These are phyloP conservation scores for Infundibulicybe gibba DNA, from an alignment of 768 basidiomycete species.

Conservation along the genomic window DNA sequence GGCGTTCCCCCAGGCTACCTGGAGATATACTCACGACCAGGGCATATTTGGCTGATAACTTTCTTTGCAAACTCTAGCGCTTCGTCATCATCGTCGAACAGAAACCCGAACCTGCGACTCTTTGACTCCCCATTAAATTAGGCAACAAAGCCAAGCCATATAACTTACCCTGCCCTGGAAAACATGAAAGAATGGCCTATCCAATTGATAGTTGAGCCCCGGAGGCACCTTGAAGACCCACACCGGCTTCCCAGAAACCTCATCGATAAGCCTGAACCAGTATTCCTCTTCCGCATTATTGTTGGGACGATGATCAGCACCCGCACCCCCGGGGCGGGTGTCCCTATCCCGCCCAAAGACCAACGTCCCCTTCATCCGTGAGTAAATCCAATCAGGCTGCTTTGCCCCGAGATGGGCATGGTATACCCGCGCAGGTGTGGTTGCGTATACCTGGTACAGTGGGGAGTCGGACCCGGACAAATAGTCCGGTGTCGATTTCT, in stretches of 20 bases:
- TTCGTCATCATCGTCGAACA: slow-evolving; percentile 48
- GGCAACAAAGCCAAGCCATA: slow-evolving; percentile 1
- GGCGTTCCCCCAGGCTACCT: not conserved
- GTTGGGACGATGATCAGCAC: slow-evolving; percentile 1
- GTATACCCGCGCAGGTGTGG: slow-evolving; percentile 56
- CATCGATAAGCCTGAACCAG: slow-evolving; percentile 67
- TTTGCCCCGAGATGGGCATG: slow-evolving; percentile 50
- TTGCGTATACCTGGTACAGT: slow-evolving; percentile 45
- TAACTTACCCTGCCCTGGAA: slow-evolving; percentile 79
- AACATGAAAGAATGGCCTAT: slow-evolving; percentile 90
- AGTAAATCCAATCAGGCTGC: slow-evolving; percentile 53
- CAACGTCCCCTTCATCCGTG: slow-evolving; percentile 56
- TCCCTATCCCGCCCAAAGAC: slow-evolving; percentile 48
- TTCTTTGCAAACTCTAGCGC: slow-evolving; percentile 35
- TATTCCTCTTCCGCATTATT: slow-evolving; percentile 25
- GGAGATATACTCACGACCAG: slow-evolving; percentile 19
- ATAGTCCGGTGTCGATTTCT: not conserved
- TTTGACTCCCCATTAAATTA: slow-evolving; percentile 45
- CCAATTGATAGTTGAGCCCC: slow-evolving; percentile 68
- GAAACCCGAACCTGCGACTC: slow-evolving; percentile 51
- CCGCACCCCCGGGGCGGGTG: slow-evolving; percentile 15
- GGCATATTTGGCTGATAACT: slow-evolving; percentile 27
- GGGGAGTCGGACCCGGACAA: slow-evolving; percentile 10
- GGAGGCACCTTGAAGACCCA: slow-evolving; percentile 68
- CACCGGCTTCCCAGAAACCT: slow-evolving; percentile 51